Conservation (phyloP, 192 early-diverging fungal species). For the Linnemannia elongata region DNA sequence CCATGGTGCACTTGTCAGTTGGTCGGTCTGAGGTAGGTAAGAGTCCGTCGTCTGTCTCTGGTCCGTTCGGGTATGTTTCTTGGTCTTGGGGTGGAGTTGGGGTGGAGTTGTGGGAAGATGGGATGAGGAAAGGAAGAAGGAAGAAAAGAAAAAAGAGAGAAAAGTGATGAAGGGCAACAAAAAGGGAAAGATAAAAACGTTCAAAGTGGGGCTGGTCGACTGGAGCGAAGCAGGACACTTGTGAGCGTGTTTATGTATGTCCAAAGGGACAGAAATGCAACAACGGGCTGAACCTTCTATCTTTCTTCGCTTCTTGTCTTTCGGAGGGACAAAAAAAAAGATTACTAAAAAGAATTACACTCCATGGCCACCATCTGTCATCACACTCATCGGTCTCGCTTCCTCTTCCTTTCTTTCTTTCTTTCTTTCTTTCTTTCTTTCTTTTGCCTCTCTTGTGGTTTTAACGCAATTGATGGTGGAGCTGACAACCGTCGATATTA, state of each 20-base stretch:
- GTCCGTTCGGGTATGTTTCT: neutral
- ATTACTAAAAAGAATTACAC: neutral
- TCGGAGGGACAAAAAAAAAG: neutral
- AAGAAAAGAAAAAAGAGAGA: constrained; percentile 1
- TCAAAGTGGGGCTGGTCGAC: neutral
- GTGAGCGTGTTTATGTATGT: neutral
- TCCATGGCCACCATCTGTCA: constrained; percentile 1
- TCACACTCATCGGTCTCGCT: neutral
- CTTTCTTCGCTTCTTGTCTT: neutral
- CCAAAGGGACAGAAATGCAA: neutral
- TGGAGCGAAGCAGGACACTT: neutral
- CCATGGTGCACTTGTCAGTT: constrained; percentile 18
- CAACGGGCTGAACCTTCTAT: neutral
- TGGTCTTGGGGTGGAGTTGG: neutral
- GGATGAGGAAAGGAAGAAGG: neutral
- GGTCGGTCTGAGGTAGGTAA: neutral
- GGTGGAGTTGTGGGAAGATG: neutral
- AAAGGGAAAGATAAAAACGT: neutral
- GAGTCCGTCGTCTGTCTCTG: neutral
- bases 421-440: neutral
- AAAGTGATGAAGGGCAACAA: neutral
- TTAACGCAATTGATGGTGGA: neutral
- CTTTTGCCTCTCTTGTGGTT: neutral
- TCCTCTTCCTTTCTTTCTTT: neutral
- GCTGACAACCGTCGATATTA: neutral